Evolutionary conservation across 495 filamentous ascomycete species (phyloP), one percentile per base, ranked within the genome.

Genomic region (Tuber indicum): DNA sequence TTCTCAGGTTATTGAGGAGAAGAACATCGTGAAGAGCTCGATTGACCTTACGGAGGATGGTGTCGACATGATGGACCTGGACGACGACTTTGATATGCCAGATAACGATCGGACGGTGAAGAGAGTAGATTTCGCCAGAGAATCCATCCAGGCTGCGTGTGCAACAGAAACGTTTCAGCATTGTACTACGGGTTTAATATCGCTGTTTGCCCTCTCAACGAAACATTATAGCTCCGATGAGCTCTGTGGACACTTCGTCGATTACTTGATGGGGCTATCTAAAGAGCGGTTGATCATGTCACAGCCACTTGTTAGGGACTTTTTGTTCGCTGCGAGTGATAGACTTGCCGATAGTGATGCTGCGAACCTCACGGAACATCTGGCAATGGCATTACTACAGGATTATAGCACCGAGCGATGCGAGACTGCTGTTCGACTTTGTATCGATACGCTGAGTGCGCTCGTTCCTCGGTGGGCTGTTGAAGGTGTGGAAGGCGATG

Each of bases 21-120:
- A 81, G 58, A 69, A 44, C 26, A 79, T 71, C 52, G 69, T 66
- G 46, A 78, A 62, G n/a, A 46, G 42, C 36, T 72, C 79, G 44
- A 75, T 75, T 70, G 71, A 77, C n/a, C 52, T 75, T 43, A 62
- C 81, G 0, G 81, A 75, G 23, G 46, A 71, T 26, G 71, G 70
- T 19, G 84, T 85, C 47, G 91, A 94, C 79, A 78, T 85, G 21
- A 94, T 97, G 92, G 94, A 97, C 75, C 82, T 97, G 39, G 94
- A 97, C 78, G 89, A 91, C 73, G 88, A 87, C 21, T 90, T 94
- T 43, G 88, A 81, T 41, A 75, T 82, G 89, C 43, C 87, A 87
- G 4, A 87, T 90, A 71, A 81, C 83, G 71, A 90, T 87, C 77
- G 86, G 86, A 58, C 84, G 76, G 71, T 87, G 85, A 82, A 32